Base-by-base conservation (phyloP, 352 stramenopile species). In the Pythium vanterpoolii region DNA sequence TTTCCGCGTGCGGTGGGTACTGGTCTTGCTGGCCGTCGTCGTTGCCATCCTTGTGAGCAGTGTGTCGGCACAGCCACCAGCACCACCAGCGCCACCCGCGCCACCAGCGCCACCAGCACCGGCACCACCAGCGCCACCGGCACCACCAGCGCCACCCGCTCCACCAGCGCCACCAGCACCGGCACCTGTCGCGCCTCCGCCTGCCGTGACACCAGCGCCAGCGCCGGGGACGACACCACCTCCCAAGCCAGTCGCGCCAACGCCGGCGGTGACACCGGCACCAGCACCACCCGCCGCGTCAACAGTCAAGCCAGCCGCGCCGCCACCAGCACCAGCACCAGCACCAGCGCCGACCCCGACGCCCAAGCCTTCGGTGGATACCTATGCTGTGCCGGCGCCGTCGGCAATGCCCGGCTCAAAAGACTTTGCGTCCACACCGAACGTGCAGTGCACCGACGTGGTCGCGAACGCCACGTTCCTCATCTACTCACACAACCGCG, bases 401-500 rank as follows among this genome's bases (percentile, higher is more conserved):
- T 71, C 74, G 3, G 73, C 77, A 13, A 45, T 62, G n/a, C 59
- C 67, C 6, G 73, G 72, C 55, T 86, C 77, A 5, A 72, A 58
- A 10, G 79, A 71, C 5, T 87, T 87, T 50, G 64, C 71, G 34
- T 60, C 61, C 28, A 73, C 84, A 14, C 44, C 60, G 36, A 81
- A 74, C 44, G 42, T 54, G n/a, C 53, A 71, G 19, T 87, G 77
- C 55, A 72, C 60, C 31, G 28, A 79, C 21, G 36, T 52, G 1
- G 71, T 82, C 3, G 71, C 78, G 24, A 61, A 84, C 40, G 75
- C 69, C 16, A 62, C 82, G 27, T 73, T 79, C 62, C 64, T 56
- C 23, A 74, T 89, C 49, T 89, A 89, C 64, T 60, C 64, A 23
- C 79, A 83, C 62, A 84, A 79, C 67, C 72, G 69, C 10, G 70